Evolutionary conservation across 306 rosid species (phyloP).

Genomic region (Begonia peltatifolia): DNA sequence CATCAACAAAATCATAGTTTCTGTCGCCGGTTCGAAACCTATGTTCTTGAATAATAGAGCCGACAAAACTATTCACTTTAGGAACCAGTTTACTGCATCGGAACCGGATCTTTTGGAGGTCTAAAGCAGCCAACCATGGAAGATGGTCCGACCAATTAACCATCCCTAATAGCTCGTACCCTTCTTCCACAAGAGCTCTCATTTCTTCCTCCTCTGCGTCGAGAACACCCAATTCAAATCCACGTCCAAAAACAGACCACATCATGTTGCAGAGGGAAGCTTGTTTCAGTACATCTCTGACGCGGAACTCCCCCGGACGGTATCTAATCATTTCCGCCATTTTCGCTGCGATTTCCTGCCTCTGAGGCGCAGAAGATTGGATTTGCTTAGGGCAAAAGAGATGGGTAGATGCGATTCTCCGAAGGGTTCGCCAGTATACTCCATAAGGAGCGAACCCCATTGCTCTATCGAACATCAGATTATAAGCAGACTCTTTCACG

Average conservation of each 20-base stretch:
- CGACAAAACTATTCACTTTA: slow-evolving; percentile 58
- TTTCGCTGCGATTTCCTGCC: slow-evolving; percentile 33
- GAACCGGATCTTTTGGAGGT: slow-evolving; percentile 55
- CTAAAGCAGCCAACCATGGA: slow-evolving; percentile 48
- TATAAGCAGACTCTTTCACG: slow-evolving; percentile 72
- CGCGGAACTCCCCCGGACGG: background rate
- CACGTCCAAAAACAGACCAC: slow-evolving; percentile 66
- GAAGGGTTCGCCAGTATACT: slow-evolving; percentile 68
- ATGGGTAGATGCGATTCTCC: slow-evolving; percentile 59
- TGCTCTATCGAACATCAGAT: slow-evolving; percentile 79
- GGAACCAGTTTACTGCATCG: slow-evolving; percentile 56
- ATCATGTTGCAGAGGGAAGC: slow-evolving; percentile 72
- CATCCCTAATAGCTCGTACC: slow-evolving; percentile 63
- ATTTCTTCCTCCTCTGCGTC: slow-evolving; percentile 29
- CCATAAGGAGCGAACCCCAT: slow-evolving; percentile 84
- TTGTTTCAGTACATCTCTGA: slow-evolving; percentile 30
- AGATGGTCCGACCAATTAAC: slow-evolving; percentile 89
- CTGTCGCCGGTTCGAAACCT: slow-evolving; percentile 17
- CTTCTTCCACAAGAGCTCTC: slow-evolving; percentile 47
- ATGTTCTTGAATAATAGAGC: slow-evolving; percentile 44
- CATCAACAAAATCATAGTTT: slow-evolving; percentile 59
- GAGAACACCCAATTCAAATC: slow-evolving; percentile 12
- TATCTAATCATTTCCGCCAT: slow-evolving; percentile 17
- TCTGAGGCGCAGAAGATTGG: slow-evolving; percentile 37
- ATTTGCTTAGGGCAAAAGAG: slow-evolving; percentile 82